phyloP scores from a whole-genome alignment of 768 basidiomycete genomes.

The Hypsizygus marmoreus region DNA sequence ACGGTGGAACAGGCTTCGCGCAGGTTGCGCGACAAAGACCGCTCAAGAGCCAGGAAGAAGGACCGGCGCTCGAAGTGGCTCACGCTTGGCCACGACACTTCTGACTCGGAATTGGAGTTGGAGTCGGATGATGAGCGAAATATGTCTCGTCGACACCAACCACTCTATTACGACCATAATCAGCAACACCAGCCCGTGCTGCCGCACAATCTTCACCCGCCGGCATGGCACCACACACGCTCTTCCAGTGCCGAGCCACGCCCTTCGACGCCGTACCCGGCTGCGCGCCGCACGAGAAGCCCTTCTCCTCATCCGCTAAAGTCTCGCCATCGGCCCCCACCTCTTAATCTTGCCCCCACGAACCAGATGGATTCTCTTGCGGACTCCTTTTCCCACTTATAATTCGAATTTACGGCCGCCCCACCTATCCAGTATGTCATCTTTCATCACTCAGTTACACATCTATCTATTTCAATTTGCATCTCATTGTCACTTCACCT shows the following conservation, averaged over 20 bases:
- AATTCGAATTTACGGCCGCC: too few species aligned
- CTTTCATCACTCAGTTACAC: too few species aligned
- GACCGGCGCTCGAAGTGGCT: constrained; percentile 16
- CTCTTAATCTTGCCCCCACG: background rate
- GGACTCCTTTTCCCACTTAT: too few species aligned
- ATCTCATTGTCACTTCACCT: too few species aligned
- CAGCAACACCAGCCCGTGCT: too few species aligned
- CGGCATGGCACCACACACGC: too few species aligned
- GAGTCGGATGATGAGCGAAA: background rate
- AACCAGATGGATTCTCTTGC: too few species aligned
- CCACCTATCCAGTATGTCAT: too few species aligned
- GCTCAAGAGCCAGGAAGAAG: background rate
- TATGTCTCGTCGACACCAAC: too few species aligned
- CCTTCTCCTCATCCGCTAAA: background rate
- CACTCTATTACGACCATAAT: too few species aligned
- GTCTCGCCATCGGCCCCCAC: background rate
- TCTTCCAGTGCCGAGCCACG: background rate
- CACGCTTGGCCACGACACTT: background rate
- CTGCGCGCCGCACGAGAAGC: background rate
- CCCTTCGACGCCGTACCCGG: background rate
- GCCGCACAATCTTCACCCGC: too few species aligned
- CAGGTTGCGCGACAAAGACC: background rate
- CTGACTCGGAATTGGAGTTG: background rate
- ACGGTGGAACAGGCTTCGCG: constrained; percentile 1
- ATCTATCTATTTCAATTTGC: too few species aligned